Evolutionary conservation across 2,329 filamentous ascomycete genomes (phyloP).

Genomic region (Apiospora phragmitis): DNA sequence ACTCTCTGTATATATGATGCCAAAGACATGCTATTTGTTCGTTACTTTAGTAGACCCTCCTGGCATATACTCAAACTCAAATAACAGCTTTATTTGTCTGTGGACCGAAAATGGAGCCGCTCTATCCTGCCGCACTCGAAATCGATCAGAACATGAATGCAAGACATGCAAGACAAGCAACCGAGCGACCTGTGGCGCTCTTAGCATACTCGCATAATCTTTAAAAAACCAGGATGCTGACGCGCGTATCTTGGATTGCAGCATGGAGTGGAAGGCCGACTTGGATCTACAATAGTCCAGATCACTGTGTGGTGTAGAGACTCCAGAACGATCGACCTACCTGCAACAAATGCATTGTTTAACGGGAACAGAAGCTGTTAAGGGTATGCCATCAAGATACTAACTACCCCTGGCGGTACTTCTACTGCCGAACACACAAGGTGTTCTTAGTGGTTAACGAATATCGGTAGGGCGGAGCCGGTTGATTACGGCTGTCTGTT

Average conservation of each 20-base stretch:
- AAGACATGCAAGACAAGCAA: not conserved
- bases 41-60: not conserved
- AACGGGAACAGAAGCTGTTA: not conserved
- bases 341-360: not conserved
- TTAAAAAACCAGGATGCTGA: not conserved
- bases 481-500: not conserved
- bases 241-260: not conserved
- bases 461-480: not conserved
- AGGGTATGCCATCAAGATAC: not conserved
- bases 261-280: not conserved
- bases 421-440: not conserved
- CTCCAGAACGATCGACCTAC: not conserved
- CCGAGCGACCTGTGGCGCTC: not conserved
- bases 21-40: not conserved
- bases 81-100: no score
- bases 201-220: not conserved
- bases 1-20: not conserved
- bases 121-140: no score
- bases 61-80: no score
- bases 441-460: not conserved
- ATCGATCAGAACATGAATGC: no score
- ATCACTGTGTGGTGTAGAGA: not conserved
- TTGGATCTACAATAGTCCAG: not conserved
- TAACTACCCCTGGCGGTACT: not conserved
- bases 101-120: no score